Evolutionary conservation across 2,329 filamentous ascomycete genomes (phyloP), one percentile per base, ranked within the genome.

Genomic region (Magnaporthiopsis poae): DNA sequence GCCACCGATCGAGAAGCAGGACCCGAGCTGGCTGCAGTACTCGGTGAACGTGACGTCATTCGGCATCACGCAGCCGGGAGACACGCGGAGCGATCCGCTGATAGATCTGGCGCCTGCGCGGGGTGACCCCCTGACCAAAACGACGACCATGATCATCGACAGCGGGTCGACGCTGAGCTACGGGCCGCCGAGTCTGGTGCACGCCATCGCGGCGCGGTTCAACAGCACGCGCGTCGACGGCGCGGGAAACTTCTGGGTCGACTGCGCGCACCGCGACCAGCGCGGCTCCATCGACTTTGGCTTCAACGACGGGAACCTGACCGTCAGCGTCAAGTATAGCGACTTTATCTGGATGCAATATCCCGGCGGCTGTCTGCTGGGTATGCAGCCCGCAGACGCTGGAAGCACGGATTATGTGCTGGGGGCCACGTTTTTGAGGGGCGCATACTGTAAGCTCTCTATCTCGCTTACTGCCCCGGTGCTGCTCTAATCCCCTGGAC

Each of bases 141-240:
- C 46, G 46, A 73, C 79, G 25, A 77, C 80, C 52, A 81, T 81
- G 60, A 77, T 86, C n/a, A 78, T 88, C 35, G 86, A 88, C 74
- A 85, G 84, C 3, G 88, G 88, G 39, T 87, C 84, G 39, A 88
- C 84, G 21, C 79, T 88, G 68, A 87, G 83, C 65, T 87, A 88
- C 71, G 80, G 90, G 3, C 86, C 87, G 11, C 80, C 85, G 68
- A 75, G 80, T 62, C 75, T 89, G 56, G 81, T 82, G 21, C 71
- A 74, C 2, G 66, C 71, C 8, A 76, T 84, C 29, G 79, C 77
- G 33, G 67, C 72, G 65, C 70, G 73, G 35, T 72, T 78, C 65
- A 69, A 72, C 39, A 75, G 74, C 15, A 73, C 71, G 56, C 68
- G 31, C 12, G 29, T 73, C 36, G 76, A 77, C 66, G 27, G 31